Evolutionary conservation across 768 basidiomycete genomes (phyloP), one percentile per base, ranked within the genome.

Genomic region (Tremella yokohamensis): DNA sequence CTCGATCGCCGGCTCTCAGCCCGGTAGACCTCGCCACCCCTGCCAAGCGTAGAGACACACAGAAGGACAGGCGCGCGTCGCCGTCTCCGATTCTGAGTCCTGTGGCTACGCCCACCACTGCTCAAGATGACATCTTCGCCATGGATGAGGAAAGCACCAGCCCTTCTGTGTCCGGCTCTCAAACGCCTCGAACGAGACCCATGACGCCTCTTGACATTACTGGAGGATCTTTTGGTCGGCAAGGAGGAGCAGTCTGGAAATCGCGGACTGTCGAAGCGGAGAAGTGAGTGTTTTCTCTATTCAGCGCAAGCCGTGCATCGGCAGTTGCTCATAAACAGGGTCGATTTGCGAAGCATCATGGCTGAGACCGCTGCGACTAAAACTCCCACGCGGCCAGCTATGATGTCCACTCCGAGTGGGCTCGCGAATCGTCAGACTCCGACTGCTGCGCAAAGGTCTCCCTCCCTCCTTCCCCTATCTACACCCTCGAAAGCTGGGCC

Each of bases 291-390:
- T 20, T 26, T 24, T 39, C 57, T 49, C 15, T 64, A 11, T 34
- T 34, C 11, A 34, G 29, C 6, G 6, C 29, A 34, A 4, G 6
- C 6, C 29, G 11, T 34, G 29, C 11, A 4, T 34, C 29, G 29
- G 11, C 11, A 34, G 56, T 53, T 42, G 19, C 50, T 63, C 47
- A 53, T 45, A 19, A 50, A 44, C 60, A 91, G 88, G 20, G 83
- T 85, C 12, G 89, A 94, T 70, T 86, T 97, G 83, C 87, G 87
- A 66, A 77, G 83, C 15, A 83, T 97, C 57, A 89, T 97, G 83
- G 88, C 87, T 0, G 92, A 92, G 74, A 82, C 86, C 0, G 84
- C 68, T 15, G 51, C 58, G 9, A 54, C 47, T 44, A 57, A 54
- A 38, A 58, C 63, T 38, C 64, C 68, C 20, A 6, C 54, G 16